Conservation (phyloP, 2,329 filamentous ascomycete genomes). For the Aspergillus udagawae region DNA sequence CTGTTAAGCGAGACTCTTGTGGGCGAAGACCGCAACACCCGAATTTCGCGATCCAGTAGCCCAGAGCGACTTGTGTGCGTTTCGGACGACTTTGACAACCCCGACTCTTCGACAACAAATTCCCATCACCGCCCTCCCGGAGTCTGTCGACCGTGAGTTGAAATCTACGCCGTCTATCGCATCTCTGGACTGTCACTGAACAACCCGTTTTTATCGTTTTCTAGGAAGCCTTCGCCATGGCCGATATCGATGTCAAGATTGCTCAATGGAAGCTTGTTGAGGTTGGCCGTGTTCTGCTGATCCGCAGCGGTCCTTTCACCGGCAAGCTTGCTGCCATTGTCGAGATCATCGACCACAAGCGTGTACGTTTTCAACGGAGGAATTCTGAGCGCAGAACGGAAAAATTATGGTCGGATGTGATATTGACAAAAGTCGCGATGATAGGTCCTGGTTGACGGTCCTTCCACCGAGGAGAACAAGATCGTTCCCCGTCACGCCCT, state of each 20-base stretch:
- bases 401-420: conserved; percentile 4
- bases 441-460: conserved; percentile 94
- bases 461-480: conserved; percentile 73
- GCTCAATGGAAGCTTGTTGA: conserved; percentile 94
- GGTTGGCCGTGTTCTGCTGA: conserved; percentile 94
- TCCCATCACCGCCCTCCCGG: conserved; percentile 31
- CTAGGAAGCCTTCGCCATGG: conserved; percentile 68
- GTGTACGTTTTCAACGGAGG: conserved; percentile 65
- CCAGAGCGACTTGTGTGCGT: conserved; percentile 29
- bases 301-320: conserved; percentile 74
- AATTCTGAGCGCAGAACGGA: conserved; percentile 4
- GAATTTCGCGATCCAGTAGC: conserved; percentile 34
- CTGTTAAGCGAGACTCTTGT: conserved; percentile 41
- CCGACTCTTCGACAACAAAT: conserved; percentile 40
- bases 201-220: conserved; percentile 18
- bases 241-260: conserved; percentile 75
- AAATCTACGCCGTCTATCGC: conserved; percentile 11
- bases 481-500: conserved; percentile 83
- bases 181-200: conserved; percentile 21
- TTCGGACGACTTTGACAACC: conserved; percentile 36
- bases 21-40: conserved; percentile 31
- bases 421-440: conserved; percentile 18
- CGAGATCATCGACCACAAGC: conserved; percentile 99
- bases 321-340: conserved; percentile 91
- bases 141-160: conserved; percentile 41